Evolutionary conservation across 768 basidiomycete genomes (phyloP), one percentile per base, ranked within the genome.

Genomic region (Coprinellus micaceus): DNA sequence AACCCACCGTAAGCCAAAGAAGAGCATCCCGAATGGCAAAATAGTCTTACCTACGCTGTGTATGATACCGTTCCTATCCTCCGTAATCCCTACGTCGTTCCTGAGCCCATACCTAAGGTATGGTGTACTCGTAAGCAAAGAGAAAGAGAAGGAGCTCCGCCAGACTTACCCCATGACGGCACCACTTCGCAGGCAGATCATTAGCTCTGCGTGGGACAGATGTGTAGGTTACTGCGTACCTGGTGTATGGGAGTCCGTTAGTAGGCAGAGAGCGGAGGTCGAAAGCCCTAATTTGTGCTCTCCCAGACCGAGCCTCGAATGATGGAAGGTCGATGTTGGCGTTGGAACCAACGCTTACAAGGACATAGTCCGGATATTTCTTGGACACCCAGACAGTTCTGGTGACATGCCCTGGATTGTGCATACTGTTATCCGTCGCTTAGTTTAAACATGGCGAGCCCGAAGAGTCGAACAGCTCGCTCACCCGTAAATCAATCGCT

Each of bases 221-320:
- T 19, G 41, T 11, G 48, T 17, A 46, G 11, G 7, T 13, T 13
- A 25, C 21, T 13, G 15, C 54, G 17, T 25, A 56, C 55, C 49
- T 49, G 3, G 48, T 52, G 33, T 52, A 57, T 7, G 51, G 21
- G 12, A 40, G 15, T 9, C 56, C 51, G 2, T 28, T 48, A 21
- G n/a, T 21, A 44, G 56, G 56, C 21, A 57, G 17, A 17, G 26
- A 28, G 5, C 41, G 17, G 29, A 57, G 12, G 19, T 57, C 43
- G 25, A 57, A 57, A 3, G 52, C 56, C 7, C 56, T 49, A 21
- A 57, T 52, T 37, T 57, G 56, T 7, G 56, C 56, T 19, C 46
- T 52, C 9, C 56, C 56, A 7, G 56, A 33, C n/a, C 22, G 9
- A 4, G 9, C 43, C 12, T 45, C 29, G 25, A 45, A 40, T 15